Conservation (phyloP, 2,329 filamentous ascomycete species). For the Cercospora citrullina region DNA sequence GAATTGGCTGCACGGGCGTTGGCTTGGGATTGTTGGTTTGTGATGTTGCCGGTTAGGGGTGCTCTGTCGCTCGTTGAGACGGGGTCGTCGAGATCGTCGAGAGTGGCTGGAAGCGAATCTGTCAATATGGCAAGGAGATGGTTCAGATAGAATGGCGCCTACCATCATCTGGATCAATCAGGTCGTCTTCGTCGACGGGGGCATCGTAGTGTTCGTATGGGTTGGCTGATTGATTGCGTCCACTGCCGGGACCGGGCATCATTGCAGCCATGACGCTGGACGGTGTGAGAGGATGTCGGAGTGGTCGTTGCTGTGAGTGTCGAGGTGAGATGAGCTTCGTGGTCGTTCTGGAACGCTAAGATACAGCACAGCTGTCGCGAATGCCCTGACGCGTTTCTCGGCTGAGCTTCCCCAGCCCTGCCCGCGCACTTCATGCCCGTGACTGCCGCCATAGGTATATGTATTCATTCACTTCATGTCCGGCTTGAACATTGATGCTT, state of each 20-base stretch:
- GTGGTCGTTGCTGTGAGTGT: not conserved
- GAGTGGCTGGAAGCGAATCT: conserved; percentile 59
- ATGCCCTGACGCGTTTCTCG: conserved; percentile 14
- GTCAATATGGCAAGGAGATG: not conserved
- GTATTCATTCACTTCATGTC: not conserved
- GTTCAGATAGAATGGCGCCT: conserved; percentile 7
- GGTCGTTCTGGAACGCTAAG: not conserved
- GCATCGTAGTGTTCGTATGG: conserved; percentile 50
- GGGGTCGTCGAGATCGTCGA: conserved; percentile 73
- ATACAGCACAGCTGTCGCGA: conserved; percentile 15
- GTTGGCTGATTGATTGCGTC: conserved; percentile 21
- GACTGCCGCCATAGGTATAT: not conserved
- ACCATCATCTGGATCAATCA: conserved; percentile 57
- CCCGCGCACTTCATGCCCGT: not conserved
- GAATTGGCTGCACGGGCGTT: conserved; percentile 58
- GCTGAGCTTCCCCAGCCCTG: not conserved
- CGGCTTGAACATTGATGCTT: not conserved
- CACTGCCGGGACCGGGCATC: conserved; percentile 23
- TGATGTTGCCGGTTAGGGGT: conserved; percentile 80
- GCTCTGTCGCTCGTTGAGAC: conserved; percentile 67
- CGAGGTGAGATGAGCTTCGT: not conserved
- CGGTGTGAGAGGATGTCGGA: not conserved
- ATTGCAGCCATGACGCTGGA: conserved; percentile 25
- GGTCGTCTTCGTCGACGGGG: conserved; percentile 51
- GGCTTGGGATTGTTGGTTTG: conserved; percentile 50